Conservation (phyloP, 495 filamentous ascomycete species). For the Aspergillus taichungensis region DNA sequence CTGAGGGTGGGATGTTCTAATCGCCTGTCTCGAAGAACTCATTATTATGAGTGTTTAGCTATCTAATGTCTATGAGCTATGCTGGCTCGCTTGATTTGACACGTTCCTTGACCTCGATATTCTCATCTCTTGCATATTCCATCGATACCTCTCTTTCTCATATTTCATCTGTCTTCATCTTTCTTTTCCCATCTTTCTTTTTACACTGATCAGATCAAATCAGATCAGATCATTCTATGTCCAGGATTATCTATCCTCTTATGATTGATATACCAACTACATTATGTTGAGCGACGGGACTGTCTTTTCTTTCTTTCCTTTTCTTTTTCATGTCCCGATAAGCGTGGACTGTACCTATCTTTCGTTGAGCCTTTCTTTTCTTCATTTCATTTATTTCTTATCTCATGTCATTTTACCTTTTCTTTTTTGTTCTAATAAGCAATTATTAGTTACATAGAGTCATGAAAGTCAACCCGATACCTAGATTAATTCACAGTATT, state of each 20-base stretch:
- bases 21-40: no score
- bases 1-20: conserved; percentile 41
- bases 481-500: no score
- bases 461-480: no score
- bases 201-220: not conserved
- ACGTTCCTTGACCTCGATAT: no score
- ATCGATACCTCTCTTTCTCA: conserved; percentile 5
- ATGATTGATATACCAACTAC: conserved; percentile 20
- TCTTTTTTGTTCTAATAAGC: no score
- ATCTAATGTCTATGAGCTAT: conserved; percentile 4
- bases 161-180: conserved; percentile 14
- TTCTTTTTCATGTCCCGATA: not conserved
- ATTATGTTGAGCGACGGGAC: conserved; percentile 15
- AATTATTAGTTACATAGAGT: no score
- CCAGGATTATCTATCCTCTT: conserved; percentile 16
- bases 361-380: conserved; percentile 7
- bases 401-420: not conserved
- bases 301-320: conserved; percentile 13
- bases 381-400: conserved; percentile 7
- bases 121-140: not conserved
- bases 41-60: not conserved
- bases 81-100: conserved; percentile 2
- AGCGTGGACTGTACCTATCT: not conserved
- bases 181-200: conserved; percentile 7
- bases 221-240: conserved; percentile 20